A percentile compares a stretch with the other conserved stretches of the same genome.
phyloP scores from a whole-genome alignment of 768 basidiomycete species.

The Phylloporus sp. region DNA sequence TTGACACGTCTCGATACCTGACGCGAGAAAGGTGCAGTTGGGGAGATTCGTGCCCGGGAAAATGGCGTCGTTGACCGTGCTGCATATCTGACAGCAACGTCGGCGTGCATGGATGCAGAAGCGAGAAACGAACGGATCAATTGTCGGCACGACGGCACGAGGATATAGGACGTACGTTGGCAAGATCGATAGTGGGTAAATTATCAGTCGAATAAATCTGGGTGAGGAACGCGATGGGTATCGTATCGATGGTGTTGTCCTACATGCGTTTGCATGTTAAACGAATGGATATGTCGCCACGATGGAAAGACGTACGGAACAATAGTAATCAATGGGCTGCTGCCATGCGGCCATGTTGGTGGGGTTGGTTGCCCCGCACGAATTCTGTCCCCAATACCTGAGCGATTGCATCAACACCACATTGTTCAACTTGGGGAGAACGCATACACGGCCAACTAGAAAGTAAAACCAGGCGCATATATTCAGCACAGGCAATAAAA shows the following conservation, averaged over 20 bases:
- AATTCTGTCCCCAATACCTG: constrained; percentile 37
- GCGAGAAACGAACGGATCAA: constrained; percentile 1
- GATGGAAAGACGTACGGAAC: constrained; percentile 15
- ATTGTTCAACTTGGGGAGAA: not conserved
- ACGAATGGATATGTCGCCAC: not conserved
- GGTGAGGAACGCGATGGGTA: constrained; percentile 59
- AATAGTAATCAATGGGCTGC: constrained; percentile 31
- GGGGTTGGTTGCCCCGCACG: constrained; percentile 27
- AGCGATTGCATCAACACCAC: not conserved
- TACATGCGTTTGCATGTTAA: constrained; percentile 17
- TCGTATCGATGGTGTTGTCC: constrained; percentile 53
- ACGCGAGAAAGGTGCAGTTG: constrained; percentile 55
- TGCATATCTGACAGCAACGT: constrained; percentile 61
- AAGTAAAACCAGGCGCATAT: not conserved
- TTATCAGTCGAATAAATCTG: constrained; percentile 56
- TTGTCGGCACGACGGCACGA: not conserved
- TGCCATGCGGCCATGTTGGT: constrained; percentile 25
- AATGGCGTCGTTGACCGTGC: constrained; percentile 45
- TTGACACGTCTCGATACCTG: constrained; percentile 63
- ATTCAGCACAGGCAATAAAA: not conserved
- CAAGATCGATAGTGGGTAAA: constrained; percentile 53
- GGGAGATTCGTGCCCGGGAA: constrained; percentile 61
- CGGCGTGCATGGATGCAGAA: not conserved
- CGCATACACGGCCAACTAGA: constrained; percentile 25
- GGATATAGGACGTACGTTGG: constrained; percentile 40